Base-by-base conservation (phyloP, 176 grass and related monocot genomes). In the Musa troglodytarum region DNA sequence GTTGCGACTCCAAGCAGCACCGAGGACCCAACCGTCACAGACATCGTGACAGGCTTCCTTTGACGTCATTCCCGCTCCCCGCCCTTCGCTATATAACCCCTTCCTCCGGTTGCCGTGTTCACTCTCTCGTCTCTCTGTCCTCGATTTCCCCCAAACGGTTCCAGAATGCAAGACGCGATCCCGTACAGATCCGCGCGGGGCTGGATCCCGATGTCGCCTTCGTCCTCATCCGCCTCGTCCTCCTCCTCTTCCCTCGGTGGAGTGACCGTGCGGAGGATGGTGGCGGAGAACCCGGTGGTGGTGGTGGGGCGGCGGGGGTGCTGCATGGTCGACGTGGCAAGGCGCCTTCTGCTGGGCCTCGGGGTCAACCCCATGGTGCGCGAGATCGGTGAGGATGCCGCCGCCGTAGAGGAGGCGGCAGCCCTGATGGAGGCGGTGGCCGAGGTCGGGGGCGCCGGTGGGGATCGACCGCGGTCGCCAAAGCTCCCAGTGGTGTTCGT, bases 271-370 rank as follows among this genome's bases (percentile, higher is more conserved):
- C 76, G 76, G 55, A 76, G 76, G 52, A 77, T 92, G 50, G 85
- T 96, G 15, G 56, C 65, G 0, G 93, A 96, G 90, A 92, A 88
- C 74, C 89, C 87, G 55, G 87, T 96, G 9, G 87, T 96, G 14
- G 80, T 96, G 66, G 90, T 92, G 59, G 73, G 85, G 11, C 53
- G 93, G 1, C 73, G 53, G 0, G 93, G 93, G 0, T 96, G 93
- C 83, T 96, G 84, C 93, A 92, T 96, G 93, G 82, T 87, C 65
- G 83, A 96, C 79, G 93, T 96, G 11, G 92, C 92, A 87, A 92
- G 79, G 85, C 71, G 81, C 16, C 93, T 96, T 4, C 85, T 96
- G 13, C 79, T 77, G 8, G 79, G 89, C 7, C 87, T 96, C 8
- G 93, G 93, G 16, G 90, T 90, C 15, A 85, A 92, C 83, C 89